Base-by-base conservation (phyloP, 208 protist species). In the Crithidia expoeki region DNA sequence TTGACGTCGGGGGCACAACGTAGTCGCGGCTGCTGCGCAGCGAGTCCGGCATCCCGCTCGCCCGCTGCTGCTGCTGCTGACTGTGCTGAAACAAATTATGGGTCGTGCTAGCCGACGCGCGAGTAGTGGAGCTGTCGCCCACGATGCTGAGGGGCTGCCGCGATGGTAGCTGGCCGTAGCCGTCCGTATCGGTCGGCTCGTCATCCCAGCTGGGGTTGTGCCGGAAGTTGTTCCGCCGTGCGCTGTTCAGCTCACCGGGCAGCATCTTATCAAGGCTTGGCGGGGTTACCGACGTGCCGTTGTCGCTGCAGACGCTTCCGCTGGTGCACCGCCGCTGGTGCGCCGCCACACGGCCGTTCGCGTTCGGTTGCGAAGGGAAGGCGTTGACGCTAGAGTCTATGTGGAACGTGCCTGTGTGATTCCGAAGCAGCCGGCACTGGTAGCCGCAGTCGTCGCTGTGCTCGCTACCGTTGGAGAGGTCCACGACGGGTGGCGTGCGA, bases 71-170 rank as follows among this genome's bases (percentile, higher is more conserved):
- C 46, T 19, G 38, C 23, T 36, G 71, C 30, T n/a, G 46, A 32
- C 23, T 19, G 9, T 19, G 2, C 27, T 1, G 33, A 42, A 21
- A 36, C 1, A 40, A 59, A 23, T 17, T 27, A 6, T 27, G 44
- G 23, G 59, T 11, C 21, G 40, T 23, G 6, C 61, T 60, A 1
- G 38, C 28, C 27, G 70, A 76, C 9, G 10, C 56, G 25, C 6
- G 53, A 4, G 71, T 70, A 7, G 46, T 46, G 12, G 34, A 32
- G 40, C 56, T 70, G n/a, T 75, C 63, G 16, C 16, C 2, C 21
- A 58, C 47, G 27, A 72, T 74, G 56, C 74, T 68, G 44, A 74
- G 57, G 30, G 51, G 59, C 57, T 60, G 51, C 47, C 46, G 74
- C 9, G 50, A 69, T 3, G 38, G 19, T 1, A 46, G 32, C 21